Percentiles rank a stretch among this genome's conserved stretches.
phyloP scores from a whole-genome alignment of 2,329 filamentous ascomycete genomes.

The Zymoseptoria ardabiliae region DNA sequence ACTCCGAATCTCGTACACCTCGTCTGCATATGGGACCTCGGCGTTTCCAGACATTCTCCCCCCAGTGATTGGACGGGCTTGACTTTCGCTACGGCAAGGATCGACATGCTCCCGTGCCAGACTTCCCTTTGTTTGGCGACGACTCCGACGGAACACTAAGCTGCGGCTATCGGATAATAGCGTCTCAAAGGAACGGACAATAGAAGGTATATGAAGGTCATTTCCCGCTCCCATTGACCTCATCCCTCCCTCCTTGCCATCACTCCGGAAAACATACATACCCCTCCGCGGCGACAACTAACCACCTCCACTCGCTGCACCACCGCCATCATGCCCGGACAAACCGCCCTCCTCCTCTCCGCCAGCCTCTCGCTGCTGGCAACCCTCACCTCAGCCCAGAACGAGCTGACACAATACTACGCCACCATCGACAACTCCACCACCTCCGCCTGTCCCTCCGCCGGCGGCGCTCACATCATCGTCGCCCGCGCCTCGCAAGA shows the following conservation, averaged over 20 bases:
- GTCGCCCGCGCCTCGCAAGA: slow-evolving; percentile 16
- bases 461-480: slow-evolving; percentile 15
- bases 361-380: slow-evolving; percentile 1
- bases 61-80: not conserved
- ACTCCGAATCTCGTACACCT: not conserved
- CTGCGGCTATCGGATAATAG: not conserved
- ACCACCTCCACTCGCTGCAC: not conserved
- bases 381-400: not conserved
- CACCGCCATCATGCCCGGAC: not conserved
- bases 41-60: not conserved
- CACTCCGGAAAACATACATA: no score
- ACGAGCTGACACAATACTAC: not conserved
- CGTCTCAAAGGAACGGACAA: not conserved
- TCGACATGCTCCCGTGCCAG: not conserved
- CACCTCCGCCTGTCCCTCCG: slow-evolving; percentile 9
- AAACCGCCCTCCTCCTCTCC: not conserved
- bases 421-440: slow-evolving; percentile 10
- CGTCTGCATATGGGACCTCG: not conserved
- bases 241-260: not conserved
- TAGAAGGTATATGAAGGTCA: not conserved
- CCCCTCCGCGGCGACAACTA: not conserved
- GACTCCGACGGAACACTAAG: not conserved
- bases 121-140: not conserved
- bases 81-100: not conserved
- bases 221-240: not conserved